These are phyloP conservation scores for Tillandsia leiboldiana DNA, from an alignment of 176 grass and related monocot genomes.

Conservation along the genomic window DNA sequence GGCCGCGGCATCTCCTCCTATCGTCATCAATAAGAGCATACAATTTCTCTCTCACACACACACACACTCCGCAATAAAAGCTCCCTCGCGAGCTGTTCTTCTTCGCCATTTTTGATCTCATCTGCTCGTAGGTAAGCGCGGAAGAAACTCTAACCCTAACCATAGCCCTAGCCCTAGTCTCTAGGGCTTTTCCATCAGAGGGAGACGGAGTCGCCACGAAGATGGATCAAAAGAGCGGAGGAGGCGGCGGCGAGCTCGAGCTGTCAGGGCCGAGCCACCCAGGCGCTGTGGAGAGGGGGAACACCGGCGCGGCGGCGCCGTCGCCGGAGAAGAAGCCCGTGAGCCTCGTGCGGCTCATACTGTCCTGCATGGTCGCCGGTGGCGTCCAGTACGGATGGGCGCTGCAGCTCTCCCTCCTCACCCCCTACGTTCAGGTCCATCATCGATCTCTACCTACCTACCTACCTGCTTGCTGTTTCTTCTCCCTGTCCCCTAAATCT, in stretches of 20 bases:
- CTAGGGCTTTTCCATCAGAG: too few relatives aligned
- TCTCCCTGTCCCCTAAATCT: neutral
- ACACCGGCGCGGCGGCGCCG: slow-evolving; percentile 13
- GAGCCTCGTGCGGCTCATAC: slow-evolving; percentile 51
- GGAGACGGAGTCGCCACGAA: too few relatives aligned
- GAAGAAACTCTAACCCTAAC: too few relatives aligned
- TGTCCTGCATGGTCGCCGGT: slow-evolving; percentile 65
- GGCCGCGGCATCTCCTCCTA: too few relatives aligned
- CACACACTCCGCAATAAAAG: too few relatives aligned
- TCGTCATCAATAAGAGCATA: too few relatives aligned
- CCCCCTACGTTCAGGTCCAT: slow-evolving; percentile 82
- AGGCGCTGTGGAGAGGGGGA: slow-evolving; percentile 24
- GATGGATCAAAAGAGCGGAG: neutral
- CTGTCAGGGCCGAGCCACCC: too few relatives aligned
- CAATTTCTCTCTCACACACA: too few relatives aligned
- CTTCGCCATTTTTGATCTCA: too few relatives aligned
- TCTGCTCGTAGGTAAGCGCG: too few relatives aligned
- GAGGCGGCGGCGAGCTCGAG: slow-evolving; percentile 7
- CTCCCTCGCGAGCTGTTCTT: too few relatives aligned
- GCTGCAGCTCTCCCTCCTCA: slow-evolving; percentile 87
- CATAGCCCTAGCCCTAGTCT: too few relatives aligned
- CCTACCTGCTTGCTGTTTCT: neutral
- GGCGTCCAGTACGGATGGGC: slow-evolving; percentile 96
- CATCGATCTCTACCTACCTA: neutral
- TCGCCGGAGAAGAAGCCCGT: slow-evolving; percentile 13